Evolutionary conservation across 2,329 filamentous ascomycete species (phyloP), one percentile per base, ranked within the genome.

Genomic region (Canariomyces notabilis): DNA sequence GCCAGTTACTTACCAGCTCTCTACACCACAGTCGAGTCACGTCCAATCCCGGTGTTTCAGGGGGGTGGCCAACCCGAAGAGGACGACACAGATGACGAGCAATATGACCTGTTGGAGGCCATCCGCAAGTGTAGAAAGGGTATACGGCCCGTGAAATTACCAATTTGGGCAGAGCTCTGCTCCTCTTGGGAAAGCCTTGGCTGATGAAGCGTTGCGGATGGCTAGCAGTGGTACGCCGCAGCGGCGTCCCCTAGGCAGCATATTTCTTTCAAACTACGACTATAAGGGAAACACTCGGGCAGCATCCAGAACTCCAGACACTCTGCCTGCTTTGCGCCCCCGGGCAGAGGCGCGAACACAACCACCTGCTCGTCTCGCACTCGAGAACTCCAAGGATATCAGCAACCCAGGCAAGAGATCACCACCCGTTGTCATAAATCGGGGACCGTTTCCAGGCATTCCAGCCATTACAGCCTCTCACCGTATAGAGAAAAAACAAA

Each of bases 91-190:
- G 41, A 42, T 6, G 26, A 29, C 19, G 46, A 44, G 9, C 31
- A 37, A 11, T 29, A 37, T 14, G 40, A 51, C 31, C 11, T 45
- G 0, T 4, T 48, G 2, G 44, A 22, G 9, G 44, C 44, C 12
- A 29, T 51, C 11, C 37, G 42, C 37, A 39, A 6, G 9, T 8
- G 8, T 23, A 41, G 21, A 12, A 34, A n/a, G 7, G 19, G 15
- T 2, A 14, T 22, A 16, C 15, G 15, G 9, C 5, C 19, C 5
- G 12, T 29, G 15, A 4, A 32, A 3, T 31, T 14, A 12, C 9
- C 9, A 21, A 6, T 5, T n/a, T 20, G 14, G 16, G 11, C 37
- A 14, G 21, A 14, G 9, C 21, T 23, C n/a, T 31, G 14, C 37
- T 6, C 37, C 6, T 14, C 16, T 1, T 29, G 34, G 15, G 16